Percentiles rank a stretch among this genome's conserved stretches.
Evolutionary conservation across 2,329 filamentous ascomycete species (phyloP).

Genomic region (Daldinia sp.): DNA sequence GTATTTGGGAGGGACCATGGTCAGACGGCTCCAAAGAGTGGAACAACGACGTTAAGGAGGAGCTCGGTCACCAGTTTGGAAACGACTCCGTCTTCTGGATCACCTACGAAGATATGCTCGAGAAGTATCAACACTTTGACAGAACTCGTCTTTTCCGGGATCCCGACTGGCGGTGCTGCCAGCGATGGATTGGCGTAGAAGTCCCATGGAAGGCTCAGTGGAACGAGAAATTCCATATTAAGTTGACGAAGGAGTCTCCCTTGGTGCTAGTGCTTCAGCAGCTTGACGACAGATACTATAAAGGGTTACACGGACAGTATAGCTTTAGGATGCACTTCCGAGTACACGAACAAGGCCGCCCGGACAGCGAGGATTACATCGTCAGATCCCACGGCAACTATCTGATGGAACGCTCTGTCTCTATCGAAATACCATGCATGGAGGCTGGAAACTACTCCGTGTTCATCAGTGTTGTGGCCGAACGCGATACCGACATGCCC

Average conservation of each 20-base stretch:
- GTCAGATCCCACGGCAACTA: conserved; percentile 70
- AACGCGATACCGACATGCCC: conserved; percentile 57
- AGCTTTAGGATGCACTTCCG: conserved; percentile 63
- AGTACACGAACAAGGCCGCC: conserved; percentile 63
- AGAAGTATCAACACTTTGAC: conserved; percentile 72
- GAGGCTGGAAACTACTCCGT: conserved; percentile 68
- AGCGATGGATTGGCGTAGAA: conserved; percentile 71
- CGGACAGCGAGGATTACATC: conserved; percentile 68
- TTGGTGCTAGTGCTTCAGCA: conserved; percentile 71
- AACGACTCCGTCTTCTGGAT: conserved; percentile 75
- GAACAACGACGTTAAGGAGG: conserved; percentile 68
- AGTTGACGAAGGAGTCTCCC: conserved; percentile 66
- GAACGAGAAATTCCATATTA: conserved; percentile 71
- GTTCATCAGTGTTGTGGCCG: conserved; percentile 66
- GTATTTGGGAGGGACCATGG: conserved; percentile 71
- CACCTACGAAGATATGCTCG: conserved; percentile 70
- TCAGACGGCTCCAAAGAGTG: conserved; percentile 72
- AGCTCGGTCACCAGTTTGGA: conserved; percentile 70
- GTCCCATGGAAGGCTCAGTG: conserved; percentile 73
- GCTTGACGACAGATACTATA: conserved; percentile 72
- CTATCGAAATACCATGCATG: conserved; percentile 68
- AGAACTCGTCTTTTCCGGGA: conserved; percentile 72
- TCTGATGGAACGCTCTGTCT: conserved; percentile 69
- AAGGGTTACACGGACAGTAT: conserved; percentile 71
- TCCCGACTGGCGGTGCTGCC: conserved; percentile 67